Evolutionary conservation across 352 stramenopile genomes (phyloP), one percentile per base, ranked within the genome.

Genomic region (Peronospora farinosa): DNA sequence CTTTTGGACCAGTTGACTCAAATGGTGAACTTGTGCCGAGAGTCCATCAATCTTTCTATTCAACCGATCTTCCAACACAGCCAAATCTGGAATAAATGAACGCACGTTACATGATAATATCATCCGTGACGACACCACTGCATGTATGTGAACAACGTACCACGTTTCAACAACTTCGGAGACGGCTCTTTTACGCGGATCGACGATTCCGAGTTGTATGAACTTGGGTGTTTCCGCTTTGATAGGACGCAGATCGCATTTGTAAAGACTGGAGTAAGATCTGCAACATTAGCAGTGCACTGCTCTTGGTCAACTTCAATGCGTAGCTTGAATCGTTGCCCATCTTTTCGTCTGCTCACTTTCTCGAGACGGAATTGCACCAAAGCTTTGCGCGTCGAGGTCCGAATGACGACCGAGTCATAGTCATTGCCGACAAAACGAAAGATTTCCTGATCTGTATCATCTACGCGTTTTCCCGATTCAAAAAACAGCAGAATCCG

Each of bases 351-450:
- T 12, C 82, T 68, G 54, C 82, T 93, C 39, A 93, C 77, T 63
- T 93, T 93, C 43, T 93, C 82, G 31, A 93, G 63, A 7, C 82
- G 79, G 37, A 93, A 93, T 43, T 88, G 76, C 51, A 88, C 80
- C 9, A 68, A 67, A 2, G 78, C 71, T 47, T 81, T 88, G 33
- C 80, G 77, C 16, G 66, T 79, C 5, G 63, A 40, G 0, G 65
- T 53, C 36, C 77, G 74, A 57, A 93, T 89, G 33, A 90, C 80
- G 3, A 91, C 64, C 48, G 78, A 85, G 64, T 93, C 80, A 51
- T 88, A 91, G 46, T 89, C 82, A 47, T 91, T 88, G 15, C 82
- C 82, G 16, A 93, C 78, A 32, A 91, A 88, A 43, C 82, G 73
- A 51, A 93, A 92, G 37, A 93, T 93, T 47, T 93, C 79, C 44